Conservation (phyloP, 2,329 filamentous ascomycete genomes). For the Neopestalotiopsis rosae region DNA sequence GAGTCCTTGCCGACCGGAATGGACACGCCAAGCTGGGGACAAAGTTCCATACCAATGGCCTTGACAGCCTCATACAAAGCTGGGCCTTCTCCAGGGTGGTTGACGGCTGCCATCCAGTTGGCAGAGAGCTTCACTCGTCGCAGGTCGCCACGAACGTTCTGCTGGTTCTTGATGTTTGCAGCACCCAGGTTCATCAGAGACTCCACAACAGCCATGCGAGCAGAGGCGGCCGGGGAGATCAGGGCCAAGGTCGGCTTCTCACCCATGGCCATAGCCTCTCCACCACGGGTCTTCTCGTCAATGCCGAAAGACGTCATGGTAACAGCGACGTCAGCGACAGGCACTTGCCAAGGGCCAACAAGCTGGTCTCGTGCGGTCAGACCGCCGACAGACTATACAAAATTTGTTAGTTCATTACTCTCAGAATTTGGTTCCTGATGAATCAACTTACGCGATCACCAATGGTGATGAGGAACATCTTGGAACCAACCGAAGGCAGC, state of each 20-base stretch:
- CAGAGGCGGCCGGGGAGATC: constrained; percentile 87
- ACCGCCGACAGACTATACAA: constrained; percentile 73
- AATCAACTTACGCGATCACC: constrained; percentile 66
- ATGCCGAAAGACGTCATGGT: constrained; percentile 80
- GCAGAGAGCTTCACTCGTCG: constrained; percentile 86
- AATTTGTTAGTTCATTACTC: background rate
- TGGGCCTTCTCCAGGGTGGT: constrained; percentile 89
- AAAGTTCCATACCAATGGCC: constrained; percentile 91
- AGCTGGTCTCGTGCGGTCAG: constrained; percentile 90
- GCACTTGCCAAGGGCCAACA: constrained; percentile 95
- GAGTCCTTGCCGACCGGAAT: constrained; percentile 99
- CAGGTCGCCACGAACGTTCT: constrained; percentile 63
- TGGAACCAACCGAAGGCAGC: constrained; percentile 91
- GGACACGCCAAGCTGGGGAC: constrained; percentile 85
- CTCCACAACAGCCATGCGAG: constrained; percentile 95
- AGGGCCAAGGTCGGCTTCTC: constrained; percentile 89
- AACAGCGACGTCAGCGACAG: constrained; percentile 92
- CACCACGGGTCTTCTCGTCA: constrained; percentile 72
- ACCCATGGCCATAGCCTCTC: constrained; percentile 94
- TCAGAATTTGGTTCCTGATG: background rate
- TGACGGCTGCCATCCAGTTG: constrained; percentile 99
- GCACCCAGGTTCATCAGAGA: constrained; percentile 92
- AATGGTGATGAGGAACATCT: constrained; percentile 96
- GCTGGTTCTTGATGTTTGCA: constrained; percentile 20
- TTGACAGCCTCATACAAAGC: constrained; percentile 92